Percentiles rank a stretch among this genome's conserved stretches.
phyloP scores from a whole-genome alignment of 2,329 filamentous ascomycete genomes.

The Colletotrichum caudatum region DNA sequence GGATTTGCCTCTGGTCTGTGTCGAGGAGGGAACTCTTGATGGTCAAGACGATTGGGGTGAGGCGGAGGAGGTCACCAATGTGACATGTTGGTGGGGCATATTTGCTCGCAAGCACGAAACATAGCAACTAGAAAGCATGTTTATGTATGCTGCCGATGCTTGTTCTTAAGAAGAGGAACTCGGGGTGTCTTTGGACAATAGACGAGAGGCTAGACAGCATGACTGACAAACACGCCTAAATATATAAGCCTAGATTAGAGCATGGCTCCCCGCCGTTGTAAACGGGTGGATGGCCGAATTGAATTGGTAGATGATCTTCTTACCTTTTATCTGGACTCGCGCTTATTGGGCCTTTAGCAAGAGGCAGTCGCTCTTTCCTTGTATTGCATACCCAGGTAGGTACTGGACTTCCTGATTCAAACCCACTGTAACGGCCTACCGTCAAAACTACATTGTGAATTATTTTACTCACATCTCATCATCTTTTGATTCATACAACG shows the following conservation, averaged over 20 bases:
- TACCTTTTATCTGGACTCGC: neutral
- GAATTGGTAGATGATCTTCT: neutral
- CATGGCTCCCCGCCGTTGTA: neutral
- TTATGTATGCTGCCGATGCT: neutral
- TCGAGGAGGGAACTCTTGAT: conserved; percentile 72
- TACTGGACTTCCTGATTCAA: neutral
- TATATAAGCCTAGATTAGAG: neutral
- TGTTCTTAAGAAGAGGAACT: neutral
- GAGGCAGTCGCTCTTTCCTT: neutral
- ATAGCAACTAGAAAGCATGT: neutral
- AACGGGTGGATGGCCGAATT: neutral
- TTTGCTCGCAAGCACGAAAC: conserved; percentile 53
- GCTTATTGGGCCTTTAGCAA: neutral
- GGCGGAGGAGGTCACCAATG: conserved; percentile 58
- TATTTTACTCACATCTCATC: neutral
- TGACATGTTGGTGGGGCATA: conserved; percentile 78
- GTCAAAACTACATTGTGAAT: neutral
- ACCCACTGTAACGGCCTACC: neutral
- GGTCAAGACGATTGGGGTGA: conserved; percentile 81
- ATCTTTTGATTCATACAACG: no score
- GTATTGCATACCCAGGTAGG: no score
- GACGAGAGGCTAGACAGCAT: neutral
- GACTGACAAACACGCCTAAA: neutral
- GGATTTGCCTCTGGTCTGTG: conserved; percentile 59
- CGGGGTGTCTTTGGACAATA: neutral